Percentiles rank a stretch among this genome's conserved stretches.
Conservation (phyloP, 2,329 filamentous ascomycete genomes). For the Apiospora saccharicola region DNA sequence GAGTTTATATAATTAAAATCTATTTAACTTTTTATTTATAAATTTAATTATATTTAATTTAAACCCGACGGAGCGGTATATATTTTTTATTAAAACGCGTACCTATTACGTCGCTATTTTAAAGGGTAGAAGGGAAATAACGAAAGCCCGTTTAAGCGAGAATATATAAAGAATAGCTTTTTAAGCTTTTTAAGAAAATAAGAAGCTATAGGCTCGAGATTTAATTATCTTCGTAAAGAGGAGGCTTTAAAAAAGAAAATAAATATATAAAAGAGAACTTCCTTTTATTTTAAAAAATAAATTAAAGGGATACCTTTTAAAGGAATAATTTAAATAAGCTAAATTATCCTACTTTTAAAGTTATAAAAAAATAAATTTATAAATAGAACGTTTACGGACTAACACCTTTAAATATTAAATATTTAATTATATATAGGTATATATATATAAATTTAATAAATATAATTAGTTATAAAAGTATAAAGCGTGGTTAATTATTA, state of each 20-base stretch:
- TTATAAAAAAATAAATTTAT: neutral
- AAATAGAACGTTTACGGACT: neutral
- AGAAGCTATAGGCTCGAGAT: too few species aligned
- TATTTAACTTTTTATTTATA: too few species aligned
- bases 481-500: neutral
- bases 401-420: neutral
- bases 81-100: neutral
- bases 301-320: neutral
- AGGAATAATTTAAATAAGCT: neutral
- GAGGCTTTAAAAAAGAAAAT: too few species aligned
- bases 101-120: too few species aligned
- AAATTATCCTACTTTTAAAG: too few species aligned
- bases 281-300: too few species aligned
- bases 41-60: too few species aligned
- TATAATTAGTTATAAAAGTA: neutral
- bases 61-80: neutral
- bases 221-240: too few species aligned
- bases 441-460: constrained; percentile 15
- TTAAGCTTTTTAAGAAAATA: too few species aligned
- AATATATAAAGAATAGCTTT: too few species aligned
- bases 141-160: neutral
- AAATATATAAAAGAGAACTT: too few species aligned
- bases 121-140: neutral
- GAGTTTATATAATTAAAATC: too few species aligned
- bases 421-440: constrained; percentile 6